phyloP scores from a whole-genome alignment of 2,329 filamentous ascomycete genomes.

The Talaromyces sp. region DNA sequence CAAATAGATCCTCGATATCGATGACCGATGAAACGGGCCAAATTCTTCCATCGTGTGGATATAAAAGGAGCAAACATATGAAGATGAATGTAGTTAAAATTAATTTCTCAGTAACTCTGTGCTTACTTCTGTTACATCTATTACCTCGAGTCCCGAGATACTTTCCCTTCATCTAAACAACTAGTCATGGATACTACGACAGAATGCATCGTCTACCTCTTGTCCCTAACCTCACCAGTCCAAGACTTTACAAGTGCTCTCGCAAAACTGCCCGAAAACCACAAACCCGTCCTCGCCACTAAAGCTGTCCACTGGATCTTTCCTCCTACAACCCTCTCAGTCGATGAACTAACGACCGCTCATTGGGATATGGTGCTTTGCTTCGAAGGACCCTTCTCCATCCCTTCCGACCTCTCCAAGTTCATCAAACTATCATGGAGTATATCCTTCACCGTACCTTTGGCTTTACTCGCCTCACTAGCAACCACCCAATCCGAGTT shows the following conservation, averaged over 20 bases:
- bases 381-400: background rate
- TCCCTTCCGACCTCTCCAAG: background rate
- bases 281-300: background rate
- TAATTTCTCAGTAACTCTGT: background rate
- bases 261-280: background rate
- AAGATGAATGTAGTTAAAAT: background rate
- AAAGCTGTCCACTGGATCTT: conserved; percentile 9
- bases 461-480: background rate
- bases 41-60: background rate
- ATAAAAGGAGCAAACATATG: background rate
- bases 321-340: background rate
- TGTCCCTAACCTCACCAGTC: background rate
- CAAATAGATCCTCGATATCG: background rate
- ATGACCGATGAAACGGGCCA: background rate
- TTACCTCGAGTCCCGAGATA: background rate
- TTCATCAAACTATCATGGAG: conserved; percentile 3
- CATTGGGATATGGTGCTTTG: conserved; percentile 9
- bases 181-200: background rate
- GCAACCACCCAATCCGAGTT: background rate
- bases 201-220: background rate
- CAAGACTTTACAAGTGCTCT: conserved; percentile 5
- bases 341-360: conserved; percentile 4
- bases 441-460: background rate
- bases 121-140: background rate
- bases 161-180: background rate